Conservation (phyloP, 768 basidiomycete species). For the Gloeophyllum trabeum region DNA sequence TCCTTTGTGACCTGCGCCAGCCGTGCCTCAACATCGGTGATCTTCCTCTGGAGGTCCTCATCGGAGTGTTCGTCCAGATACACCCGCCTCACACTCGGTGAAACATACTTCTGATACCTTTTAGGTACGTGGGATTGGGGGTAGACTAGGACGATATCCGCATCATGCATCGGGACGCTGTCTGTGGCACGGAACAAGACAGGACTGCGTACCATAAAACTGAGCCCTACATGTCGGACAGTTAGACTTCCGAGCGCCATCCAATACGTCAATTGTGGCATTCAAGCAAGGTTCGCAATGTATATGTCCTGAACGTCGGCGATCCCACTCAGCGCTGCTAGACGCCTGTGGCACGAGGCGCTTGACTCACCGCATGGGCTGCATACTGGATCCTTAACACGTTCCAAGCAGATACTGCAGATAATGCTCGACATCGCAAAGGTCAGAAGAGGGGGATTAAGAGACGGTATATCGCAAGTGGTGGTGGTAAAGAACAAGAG, state of each 20-base stretch:
- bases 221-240: conserved; percentile 19
- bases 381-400: conserved; percentile 15
- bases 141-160: background rate
- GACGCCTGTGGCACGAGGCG: background rate
- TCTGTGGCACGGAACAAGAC: too few species aligned
- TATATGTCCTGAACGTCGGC: conserved; percentile 16
- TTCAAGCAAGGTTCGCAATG: conserved; percentile 19
- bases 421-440: conserved; percentile 1
- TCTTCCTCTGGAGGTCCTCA: background rate
- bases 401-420: conserved; percentile 19
- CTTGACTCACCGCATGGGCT: conserved; percentile 17
- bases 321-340: background rate
- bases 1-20: background rate
- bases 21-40: background rate
- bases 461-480: background rate
- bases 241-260: conserved; percentile 15
- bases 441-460: background rate
- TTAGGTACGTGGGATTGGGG: conserved; percentile 32
- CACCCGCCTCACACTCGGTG: conserved; percentile 36
- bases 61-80: conserved; percentile 23
- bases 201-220: conserved; percentile 16
- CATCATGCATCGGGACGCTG: background rate
- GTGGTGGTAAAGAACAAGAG: background rate
- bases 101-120: conserved; percentile 36
- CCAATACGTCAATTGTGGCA: conserved; percentile 13